These are phyloP conservation scores for Fusarium temperatum DNA, from an alignment of 2,329 filamentous ascomycete species.

Conservation along the genomic window DNA sequence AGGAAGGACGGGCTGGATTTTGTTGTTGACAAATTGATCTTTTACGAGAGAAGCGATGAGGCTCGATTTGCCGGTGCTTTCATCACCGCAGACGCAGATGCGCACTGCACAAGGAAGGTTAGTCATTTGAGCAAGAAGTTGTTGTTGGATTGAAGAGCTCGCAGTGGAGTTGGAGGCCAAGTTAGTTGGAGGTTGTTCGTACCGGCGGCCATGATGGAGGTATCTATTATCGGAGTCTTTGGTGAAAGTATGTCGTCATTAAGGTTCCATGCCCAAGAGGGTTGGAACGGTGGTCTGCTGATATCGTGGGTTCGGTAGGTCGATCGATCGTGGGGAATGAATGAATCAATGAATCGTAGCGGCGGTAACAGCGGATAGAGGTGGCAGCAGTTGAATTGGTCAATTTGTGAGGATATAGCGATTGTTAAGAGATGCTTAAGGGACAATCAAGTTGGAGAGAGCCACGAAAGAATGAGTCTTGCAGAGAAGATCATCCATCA, in stretches of 20 bases:
- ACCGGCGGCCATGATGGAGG: constrained; percentile 41
- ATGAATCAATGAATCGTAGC: constrained; percentile 1
- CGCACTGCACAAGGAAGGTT: constrained; percentile 65
- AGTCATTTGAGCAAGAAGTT: constrained; percentile 4
- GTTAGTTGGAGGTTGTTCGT: constrained; percentile 15
- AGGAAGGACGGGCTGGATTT: constrained; percentile 93
- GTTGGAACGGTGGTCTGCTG: constrained; percentile 7
- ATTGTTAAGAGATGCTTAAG: not conserved
- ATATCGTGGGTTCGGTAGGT: constrained; percentile 16
- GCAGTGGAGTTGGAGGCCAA: not conserved
- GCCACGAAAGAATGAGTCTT: constrained; percentile 1
- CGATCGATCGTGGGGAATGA: constrained; percentile 12
- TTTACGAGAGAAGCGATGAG: constrained; percentile 96
- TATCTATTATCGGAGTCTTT: constrained; percentile 25
- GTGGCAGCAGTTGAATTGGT: not conserved
- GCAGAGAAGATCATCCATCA: constrained; percentile 1
- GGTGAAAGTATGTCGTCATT: constrained; percentile 27
- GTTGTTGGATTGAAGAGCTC: not conserved
- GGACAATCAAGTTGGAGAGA: constrained; percentile 4
- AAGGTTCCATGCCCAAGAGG: constrained; percentile 32
- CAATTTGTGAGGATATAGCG: not conserved
- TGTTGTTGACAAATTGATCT: constrained; percentile 93
- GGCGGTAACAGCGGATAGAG: not conserved
- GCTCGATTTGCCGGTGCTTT: constrained; percentile 93
- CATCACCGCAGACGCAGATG: constrained; percentile 96